These are phyloP conservation scores for Collybiopsis confluens DNA, from an alignment of 768 basidiomycete genomes.

Conservation along the genomic window DNA sequence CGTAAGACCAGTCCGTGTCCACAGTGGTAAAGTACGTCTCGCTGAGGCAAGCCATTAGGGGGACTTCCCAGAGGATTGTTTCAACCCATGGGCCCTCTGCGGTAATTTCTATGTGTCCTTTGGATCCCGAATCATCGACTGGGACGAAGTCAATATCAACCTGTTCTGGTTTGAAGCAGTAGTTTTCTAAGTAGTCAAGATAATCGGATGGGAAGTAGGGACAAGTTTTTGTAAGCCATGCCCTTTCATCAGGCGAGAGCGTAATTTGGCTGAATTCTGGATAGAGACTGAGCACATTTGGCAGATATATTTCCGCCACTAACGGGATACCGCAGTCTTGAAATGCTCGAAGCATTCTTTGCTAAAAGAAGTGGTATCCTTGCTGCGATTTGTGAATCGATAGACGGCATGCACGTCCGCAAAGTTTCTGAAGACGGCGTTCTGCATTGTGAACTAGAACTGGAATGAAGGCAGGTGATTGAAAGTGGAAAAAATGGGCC, in stretches of 20 bases:
- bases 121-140: slow-evolving; percentile 30
- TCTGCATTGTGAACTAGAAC: slow-evolving; percentile 88
- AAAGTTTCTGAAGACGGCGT: slow-evolving; percentile 78
- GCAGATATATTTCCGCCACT: slow-evolving; percentile 17
- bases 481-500: not conserved
- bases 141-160: slow-evolving; percentile 65
- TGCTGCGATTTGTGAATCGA: slow-evolving; percentile 77
- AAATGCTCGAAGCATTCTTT: slow-evolving; percentile 60
- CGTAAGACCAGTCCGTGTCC: slow-evolving; percentile 79
- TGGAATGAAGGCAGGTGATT: not conserved
- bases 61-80: slow-evolving; percentile 94
- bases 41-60: slow-evolving; percentile 87
- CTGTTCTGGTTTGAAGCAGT: slow-evolving; percentile 72
- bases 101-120: slow-evolving; percentile 71
- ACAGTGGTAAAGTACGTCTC: slow-evolving; percentile 82
- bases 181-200: slow-evolving; percentile 68
- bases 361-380: slow-evolving; percentile 55
- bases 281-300: too few relatives aligned
- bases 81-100: slow-evolving; percentile 73
- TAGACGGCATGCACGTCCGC: slow-evolving; percentile 68
- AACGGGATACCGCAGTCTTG: slow-evolving; percentile 51
- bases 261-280: slow-evolving; percentile 66
- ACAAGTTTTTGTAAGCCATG: slow-evolving; percentile 64
- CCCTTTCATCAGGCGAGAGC: slow-evolving; percentile 56
- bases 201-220: slow-evolving; percentile 73